Base-by-base conservation (phyloP, 2,329 filamentous ascomycete genomes). In the Trichophyton simii region DNA sequence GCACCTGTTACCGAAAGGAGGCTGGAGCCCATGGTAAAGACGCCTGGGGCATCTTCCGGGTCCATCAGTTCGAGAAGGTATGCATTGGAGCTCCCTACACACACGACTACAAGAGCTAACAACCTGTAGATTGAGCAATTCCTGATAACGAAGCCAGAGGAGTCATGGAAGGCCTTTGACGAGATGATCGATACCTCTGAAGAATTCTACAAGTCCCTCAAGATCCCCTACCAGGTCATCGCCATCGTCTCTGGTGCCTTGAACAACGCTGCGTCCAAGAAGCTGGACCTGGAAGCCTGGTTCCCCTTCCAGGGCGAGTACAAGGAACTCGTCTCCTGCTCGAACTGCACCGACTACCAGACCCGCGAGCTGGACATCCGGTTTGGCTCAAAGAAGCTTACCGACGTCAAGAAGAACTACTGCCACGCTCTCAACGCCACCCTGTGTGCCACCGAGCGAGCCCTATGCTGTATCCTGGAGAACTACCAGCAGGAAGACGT, bases 301-400 rank as follows among this genome's bases (percentile, higher is more conserved):
- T 96, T 95, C 75, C 91, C 90, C 15, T 95, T 88, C 80, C 91
- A 97, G 75, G 88, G 88, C 69, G 94, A 97, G 76, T 99, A 97
- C 82, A 97, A 97, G 78, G 94, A 97, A 78, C 83, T 99, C 31
- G 94, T 97, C 58, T 95, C 89, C 20, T 96, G 91, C 82, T 95
- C 90, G 64, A 99, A 99, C 78, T 99, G 94, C 80, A 95, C 90
- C 52, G 92, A 97, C 73, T 97, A 97, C 79, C 94, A 99, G 79
- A 91, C 90, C 25, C 84, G 94, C 61, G 91, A 91, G 67, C 82
- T 99, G 11, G 92, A 97, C 75, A 95, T 99, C 68, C 84, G 94
- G 63, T 96, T 87, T 69, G 92, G 94, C 57, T 81, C 85, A 64
- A 97, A 96, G 82, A 88, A 87, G 72, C 86, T 88, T 75, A 91